These are phyloP conservation scores for Russula foetens DNA, from an alignment of 768 basidiomycete species.

Conservation along the genomic window DNA sequence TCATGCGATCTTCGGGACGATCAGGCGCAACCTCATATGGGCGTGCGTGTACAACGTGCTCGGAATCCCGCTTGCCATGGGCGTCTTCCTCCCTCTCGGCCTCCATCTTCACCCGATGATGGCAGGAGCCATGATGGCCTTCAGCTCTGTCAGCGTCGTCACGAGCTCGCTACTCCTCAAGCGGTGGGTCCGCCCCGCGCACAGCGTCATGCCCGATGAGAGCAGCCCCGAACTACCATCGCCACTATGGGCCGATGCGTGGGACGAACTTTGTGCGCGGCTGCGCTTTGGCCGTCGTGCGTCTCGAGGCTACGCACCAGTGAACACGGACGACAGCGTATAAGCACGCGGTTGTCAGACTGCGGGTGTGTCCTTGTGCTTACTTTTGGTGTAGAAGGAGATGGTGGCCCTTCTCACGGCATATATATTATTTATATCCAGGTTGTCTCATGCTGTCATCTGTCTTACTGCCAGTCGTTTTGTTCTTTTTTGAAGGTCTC, in stretches of 20 bases:
- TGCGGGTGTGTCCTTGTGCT: neutral
- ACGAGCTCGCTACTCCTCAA: slow-evolving; percentile 79
- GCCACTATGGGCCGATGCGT: slow-evolving; percentile 36
- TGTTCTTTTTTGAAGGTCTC: neutral
- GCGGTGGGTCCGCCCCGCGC: slow-evolving; percentile 70
- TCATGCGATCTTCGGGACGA: slow-evolving; percentile 78
- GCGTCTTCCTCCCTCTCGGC: slow-evolving; percentile 85
- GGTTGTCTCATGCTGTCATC: too few species aligned
- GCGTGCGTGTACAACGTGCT: slow-evolving; percentile 91
- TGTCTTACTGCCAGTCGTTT: neutral
- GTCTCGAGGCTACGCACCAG: slow-evolving; percentile 52
- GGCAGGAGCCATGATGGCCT: slow-evolving; percentile 98
- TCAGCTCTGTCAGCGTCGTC: slow-evolving; percentile 93
- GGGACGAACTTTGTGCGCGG: slow-evolving; percentile 34
- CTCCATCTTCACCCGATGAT: slow-evolving; percentile 96
- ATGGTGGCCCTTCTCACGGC: neutral
- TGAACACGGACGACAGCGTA: slow-evolving; percentile 53
- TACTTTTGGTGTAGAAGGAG: too few species aligned
- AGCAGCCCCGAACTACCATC: slow-evolving; percentile 22
- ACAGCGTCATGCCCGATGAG: slow-evolving; percentile 64
- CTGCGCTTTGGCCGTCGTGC: slow-evolving; percentile 34
- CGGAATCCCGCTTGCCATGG: slow-evolving; percentile 97
- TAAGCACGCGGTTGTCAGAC: slow-evolving; percentile 2
- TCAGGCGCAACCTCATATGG: slow-evolving; percentile 91
- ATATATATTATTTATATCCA: neutral